phyloP scores from a whole-genome alignment of 2,329 filamentous ascomycete species.

The Dryadomyces sulphureus region DNA sequence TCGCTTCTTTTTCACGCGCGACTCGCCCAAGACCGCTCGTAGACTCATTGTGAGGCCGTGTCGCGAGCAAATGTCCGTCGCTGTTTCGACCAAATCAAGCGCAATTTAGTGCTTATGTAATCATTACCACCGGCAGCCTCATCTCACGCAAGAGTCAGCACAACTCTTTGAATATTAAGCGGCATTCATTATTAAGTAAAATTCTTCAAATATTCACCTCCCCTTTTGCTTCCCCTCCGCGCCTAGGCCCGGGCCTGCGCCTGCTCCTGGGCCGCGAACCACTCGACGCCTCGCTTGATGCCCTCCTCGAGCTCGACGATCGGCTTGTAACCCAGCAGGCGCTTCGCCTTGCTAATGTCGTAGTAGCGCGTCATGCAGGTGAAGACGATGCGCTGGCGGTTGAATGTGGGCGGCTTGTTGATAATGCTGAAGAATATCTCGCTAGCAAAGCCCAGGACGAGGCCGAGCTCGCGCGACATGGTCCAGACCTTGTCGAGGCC shows the following conservation, averaged over 20 bases:
- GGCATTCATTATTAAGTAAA: too few relatives aligned
- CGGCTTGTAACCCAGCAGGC: slow-evolving; percentile 53
- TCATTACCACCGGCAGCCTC: too few relatives aligned
- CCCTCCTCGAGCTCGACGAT: slow-evolving; percentile 54
- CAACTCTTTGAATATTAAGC: too few relatives aligned
- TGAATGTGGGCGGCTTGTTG: slow-evolving; percentile 41
- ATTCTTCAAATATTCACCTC: too few relatives aligned
- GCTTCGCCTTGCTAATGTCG: slow-evolving; percentile 61
- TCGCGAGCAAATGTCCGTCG: too few relatives aligned
- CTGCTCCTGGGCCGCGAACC: slow-evolving; percentile 39
- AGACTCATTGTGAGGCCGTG: slow-evolving; percentile 9
- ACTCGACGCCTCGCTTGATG: slow-evolving; percentile 35
- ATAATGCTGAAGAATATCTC: slow-evolving; percentile 36
- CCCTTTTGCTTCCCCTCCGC: not conserved
- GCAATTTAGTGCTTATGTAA: not conserved
- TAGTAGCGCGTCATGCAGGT: slow-evolving; percentile 66
- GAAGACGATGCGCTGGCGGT: slow-evolving; percentile 45
- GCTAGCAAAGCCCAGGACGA: slow-evolving; percentile 35
- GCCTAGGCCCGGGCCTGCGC: slow-evolving; percentile 29
- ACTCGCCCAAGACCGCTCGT: slow-evolving; percentile 12
- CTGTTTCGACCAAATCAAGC: too few relatives aligned
- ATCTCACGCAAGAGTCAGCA: too few relatives aligned
- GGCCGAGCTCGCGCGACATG: slow-evolving; percentile 35
- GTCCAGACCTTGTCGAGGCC: slow-evolving; percentile 41
- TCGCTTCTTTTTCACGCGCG: slow-evolving; percentile 10